Evolutionary conservation across 1,284 basidiomycete species (phyloP).

Genomic region (Agroathelia rolfsii): DNA sequence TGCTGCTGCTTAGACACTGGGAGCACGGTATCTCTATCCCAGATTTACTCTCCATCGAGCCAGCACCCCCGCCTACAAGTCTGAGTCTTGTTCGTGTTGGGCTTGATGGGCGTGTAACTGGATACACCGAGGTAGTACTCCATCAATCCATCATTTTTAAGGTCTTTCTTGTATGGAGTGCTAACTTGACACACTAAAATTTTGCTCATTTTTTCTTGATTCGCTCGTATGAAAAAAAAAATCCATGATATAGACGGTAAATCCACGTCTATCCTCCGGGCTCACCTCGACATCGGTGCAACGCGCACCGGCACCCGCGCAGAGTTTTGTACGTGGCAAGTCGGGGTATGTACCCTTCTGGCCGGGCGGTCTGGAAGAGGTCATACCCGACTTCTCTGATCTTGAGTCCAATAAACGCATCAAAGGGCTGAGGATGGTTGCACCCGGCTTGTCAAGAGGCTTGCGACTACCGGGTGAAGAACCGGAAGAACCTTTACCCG

Average conservation of each 20-base stretch:
- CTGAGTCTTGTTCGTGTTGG: slow-evolving; percentile 73
- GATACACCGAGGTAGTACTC: slow-evolving; percentile 60
- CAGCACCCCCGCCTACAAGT: slow-evolving; percentile 69
- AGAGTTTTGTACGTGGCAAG: slow-evolving; percentile 88
- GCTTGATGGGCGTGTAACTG: slow-evolving; percentile 69
- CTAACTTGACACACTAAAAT: no score
- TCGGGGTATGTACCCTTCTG: slow-evolving; percentile 87
- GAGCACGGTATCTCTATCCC: slow-evolving; percentile 49
- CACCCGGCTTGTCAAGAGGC: slow-evolving; percentile 59
- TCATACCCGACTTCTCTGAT: slow-evolving; percentile 28
- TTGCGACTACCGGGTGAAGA: slow-evolving; percentile 55
- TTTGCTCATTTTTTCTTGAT: background rate
- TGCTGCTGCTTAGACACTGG: slow-evolving; percentile 50
- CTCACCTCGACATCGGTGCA: slow-evolving; percentile 77
- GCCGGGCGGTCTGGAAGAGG: slow-evolving; percentile 79
- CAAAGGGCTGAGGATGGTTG: slow-evolving; percentile 46
- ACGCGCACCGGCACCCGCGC: slow-evolving; percentile 68
- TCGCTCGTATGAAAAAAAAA: slow-evolving; percentile 2
- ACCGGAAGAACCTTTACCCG: slow-evolving; percentile 33
- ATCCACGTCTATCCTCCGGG: slow-evolving; percentile 42
- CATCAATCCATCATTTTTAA: background rate
- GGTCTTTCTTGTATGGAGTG: slow-evolving; percentile 5
- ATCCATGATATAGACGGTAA: slow-evolving; percentile 33
- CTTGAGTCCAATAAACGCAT: slow-evolving; percentile 22
- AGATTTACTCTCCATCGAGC: slow-evolving; percentile 50